These are phyloP conservation scores for Yamadazyma paraphyllophila DNA, from an alignment of 805 yeast species.

Conservation along the genomic window DNA sequence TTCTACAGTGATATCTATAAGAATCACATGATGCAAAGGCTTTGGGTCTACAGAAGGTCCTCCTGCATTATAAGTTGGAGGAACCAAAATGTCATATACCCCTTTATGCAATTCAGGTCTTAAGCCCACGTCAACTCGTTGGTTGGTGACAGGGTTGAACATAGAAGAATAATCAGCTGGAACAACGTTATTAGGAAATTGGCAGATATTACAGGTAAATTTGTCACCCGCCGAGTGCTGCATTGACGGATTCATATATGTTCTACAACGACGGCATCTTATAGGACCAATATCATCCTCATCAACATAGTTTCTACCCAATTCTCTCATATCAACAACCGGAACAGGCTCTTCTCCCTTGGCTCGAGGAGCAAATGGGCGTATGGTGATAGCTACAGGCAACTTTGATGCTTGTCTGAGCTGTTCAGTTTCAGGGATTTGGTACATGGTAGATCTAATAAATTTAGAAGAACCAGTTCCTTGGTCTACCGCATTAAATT, in stretches of 20 bases:
- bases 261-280: slow-evolving; percentile 88
- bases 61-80: slow-evolving; percentile 61
- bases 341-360: slow-evolving; percentile 60
- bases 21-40: slow-evolving; percentile 67
- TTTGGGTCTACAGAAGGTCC: slow-evolving; percentile 32
- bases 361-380: slow-evolving; percentile 75
- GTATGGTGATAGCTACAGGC: slow-evolving; percentile 77
- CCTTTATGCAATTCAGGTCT: slow-evolving; percentile 82
- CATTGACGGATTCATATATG: slow-evolving; percentile 85
- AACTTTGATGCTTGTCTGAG: slow-evolving; percentile 66
- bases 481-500: slow-evolving; percentile 70
- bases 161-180: slow-evolving; percentile 67
- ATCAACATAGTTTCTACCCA: slow-evolving; percentile 25
- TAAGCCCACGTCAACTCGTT: slow-evolving; percentile 58
- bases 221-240: slow-evolving; percentile 58
- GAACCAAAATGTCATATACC: slow-evolving; percentile 81
- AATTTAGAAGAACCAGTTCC: slow-evolving; percentile 81
- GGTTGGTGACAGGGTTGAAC: slow-evolving; percentile 46
- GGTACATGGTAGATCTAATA: slow-evolving; percentile 76
- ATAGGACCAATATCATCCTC: slow-evolving; percentile 60
- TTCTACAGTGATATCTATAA: slow-evolving; percentile 65
- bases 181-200: slow-evolving; percentile 61
- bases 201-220: slow-evolving; percentile 85
- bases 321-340: slow-evolving; percentile 54
- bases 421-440: slow-evolving; percentile 72